A percentile compares a stretch with the other conserved stretches of the same genome.
phyloP scores from a whole-genome alignment of 768 basidiomycete species.

The Asterophora parasitica region DNA sequence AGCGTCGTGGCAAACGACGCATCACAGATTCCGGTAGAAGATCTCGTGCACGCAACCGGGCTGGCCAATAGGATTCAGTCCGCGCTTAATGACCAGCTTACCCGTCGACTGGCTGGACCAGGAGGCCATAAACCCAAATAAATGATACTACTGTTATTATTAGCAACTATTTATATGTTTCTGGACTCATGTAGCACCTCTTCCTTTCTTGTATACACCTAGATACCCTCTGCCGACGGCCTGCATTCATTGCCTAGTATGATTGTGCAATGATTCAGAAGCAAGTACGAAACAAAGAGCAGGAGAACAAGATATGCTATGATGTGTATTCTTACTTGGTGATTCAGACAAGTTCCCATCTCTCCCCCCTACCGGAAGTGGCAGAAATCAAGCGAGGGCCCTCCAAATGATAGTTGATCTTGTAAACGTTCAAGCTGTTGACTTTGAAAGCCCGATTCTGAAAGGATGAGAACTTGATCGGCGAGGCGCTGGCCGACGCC shows the following conservation, averaged over 20 bases:
- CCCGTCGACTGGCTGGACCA: slow-evolving; percentile 24
- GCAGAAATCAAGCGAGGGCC: no score
- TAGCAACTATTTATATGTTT: slow-evolving; percentile 4
- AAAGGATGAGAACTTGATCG: no score
- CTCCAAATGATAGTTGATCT: no score
- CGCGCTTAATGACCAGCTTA: slow-evolving; percentile 42
- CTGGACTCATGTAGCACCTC: neutral
- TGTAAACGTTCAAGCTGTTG: no score
- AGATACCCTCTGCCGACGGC: neutral
- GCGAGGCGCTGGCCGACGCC: no score
- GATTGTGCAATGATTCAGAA: no score
- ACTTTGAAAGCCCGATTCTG: no score
- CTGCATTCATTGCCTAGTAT: neutral
- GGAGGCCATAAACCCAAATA: neutral
- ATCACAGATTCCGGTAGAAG: slow-evolving; percentile 46
- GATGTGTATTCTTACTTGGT: no score
- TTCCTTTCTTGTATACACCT: neutral
- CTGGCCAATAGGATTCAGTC: slow-evolving; percentile 43
- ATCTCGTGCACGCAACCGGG: slow-evolving; percentile 41
- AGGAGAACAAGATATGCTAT: no score
- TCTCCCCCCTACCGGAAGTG: no score
- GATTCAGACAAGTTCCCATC: no score
- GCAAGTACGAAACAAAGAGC: no score
- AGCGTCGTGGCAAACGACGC: slow-evolving; percentile 35
- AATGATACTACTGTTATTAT: neutral